phyloP scores from a whole-genome alignment of 768 basidiomycete species.

The Lepiota venenata region DNA sequence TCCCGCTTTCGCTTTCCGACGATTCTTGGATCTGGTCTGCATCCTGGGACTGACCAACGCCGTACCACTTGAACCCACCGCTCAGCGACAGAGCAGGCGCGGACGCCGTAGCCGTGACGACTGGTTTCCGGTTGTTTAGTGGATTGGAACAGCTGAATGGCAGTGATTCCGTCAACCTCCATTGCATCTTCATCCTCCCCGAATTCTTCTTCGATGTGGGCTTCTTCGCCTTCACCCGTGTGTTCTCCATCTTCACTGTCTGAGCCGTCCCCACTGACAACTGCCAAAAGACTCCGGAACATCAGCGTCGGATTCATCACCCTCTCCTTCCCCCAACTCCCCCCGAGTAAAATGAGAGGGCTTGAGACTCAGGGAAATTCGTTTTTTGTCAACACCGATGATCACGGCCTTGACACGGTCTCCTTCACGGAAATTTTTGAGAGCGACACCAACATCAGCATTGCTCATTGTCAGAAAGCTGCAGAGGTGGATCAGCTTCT shows the following conservation, averaged over 20 bases:
- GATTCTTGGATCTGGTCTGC: constrained; percentile 38
- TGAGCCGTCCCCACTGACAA: constrained; percentile 18
- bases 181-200: constrained; percentile 37
- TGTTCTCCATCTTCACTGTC: constrained; percentile 17
- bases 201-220: not conserved
- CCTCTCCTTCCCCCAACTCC: constrained; percentile 42
- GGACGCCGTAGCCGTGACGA: constrained; percentile 13
- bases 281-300: constrained; percentile 16
- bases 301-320: constrained; percentile 21
- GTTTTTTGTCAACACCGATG: constrained; percentile 67
- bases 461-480: constrained; percentile 90
- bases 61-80: constrained; percentile 72
- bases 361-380: constrained; percentile 84
- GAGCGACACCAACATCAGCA: constrained; percentile 73
- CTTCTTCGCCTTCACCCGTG: constrained; percentile 15
- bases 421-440: constrained; percentile 81
- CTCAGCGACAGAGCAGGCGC: constrained; percentile 46
- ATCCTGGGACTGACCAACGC: constrained; percentile 30
- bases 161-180: constrained; percentile 40
- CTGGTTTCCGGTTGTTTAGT: constrained; percentile 11
- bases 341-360: constrained; percentile 80
- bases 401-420: constrained; percentile 83
- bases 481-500: constrained; percentile 4
- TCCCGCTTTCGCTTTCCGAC: constrained; percentile 40
- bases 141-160: constrained; percentile 21